Evolutionary conservation across 805 yeast species (phyloP).

Genomic region (Lipomyces starkeyi): DNA sequence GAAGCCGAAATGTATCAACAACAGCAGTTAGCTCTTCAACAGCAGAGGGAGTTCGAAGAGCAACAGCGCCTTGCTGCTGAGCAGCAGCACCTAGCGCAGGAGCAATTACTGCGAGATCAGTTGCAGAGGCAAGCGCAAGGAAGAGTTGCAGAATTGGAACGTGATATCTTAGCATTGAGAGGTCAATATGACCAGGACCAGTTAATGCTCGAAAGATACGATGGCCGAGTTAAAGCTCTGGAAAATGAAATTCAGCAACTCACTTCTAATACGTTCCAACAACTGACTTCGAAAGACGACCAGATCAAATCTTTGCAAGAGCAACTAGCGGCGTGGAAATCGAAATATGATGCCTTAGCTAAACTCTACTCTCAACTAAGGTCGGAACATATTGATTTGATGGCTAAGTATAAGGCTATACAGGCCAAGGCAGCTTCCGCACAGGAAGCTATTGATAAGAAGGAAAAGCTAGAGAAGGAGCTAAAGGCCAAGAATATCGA

Average conservation of each 20-base stretch:
- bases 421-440: constrained; percentile 85
- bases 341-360: constrained; percentile 87
- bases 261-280: constrained; percentile 70
- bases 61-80: constrained; percentile 74
- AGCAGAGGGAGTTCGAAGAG: constrained; percentile 72
- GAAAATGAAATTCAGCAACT: constrained; percentile 72
- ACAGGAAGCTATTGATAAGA: constrained; percentile 84
- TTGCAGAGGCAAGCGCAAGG: constrained; percentile 77
- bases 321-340: constrained; percentile 78
- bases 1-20: constrained; percentile 70
- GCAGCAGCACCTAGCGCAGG: constrained; percentile 72
- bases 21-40: constrained; percentile 69
- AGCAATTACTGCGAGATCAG: constrained; percentile 69
- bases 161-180: constrained; percentile 73
- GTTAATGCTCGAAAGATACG: constrained; percentile 82
- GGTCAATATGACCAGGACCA: constrained; percentile 89
- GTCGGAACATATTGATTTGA: constrained; percentile 79
- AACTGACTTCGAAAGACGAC: constrained; percentile 77
- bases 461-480: constrained; percentile 82
- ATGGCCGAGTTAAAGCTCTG: constrained; percentile 77
- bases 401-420: constrained; percentile 76
- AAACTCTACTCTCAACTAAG: constrained; percentile 88
- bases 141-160: constrained; percentile 78
- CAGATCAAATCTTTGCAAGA: constrained; percentile 70
- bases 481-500: constrained; percentile 84